Conservation (phyloP, 2,329 filamentous ascomycete species). For the Talaromyces funiculosus region DNA sequence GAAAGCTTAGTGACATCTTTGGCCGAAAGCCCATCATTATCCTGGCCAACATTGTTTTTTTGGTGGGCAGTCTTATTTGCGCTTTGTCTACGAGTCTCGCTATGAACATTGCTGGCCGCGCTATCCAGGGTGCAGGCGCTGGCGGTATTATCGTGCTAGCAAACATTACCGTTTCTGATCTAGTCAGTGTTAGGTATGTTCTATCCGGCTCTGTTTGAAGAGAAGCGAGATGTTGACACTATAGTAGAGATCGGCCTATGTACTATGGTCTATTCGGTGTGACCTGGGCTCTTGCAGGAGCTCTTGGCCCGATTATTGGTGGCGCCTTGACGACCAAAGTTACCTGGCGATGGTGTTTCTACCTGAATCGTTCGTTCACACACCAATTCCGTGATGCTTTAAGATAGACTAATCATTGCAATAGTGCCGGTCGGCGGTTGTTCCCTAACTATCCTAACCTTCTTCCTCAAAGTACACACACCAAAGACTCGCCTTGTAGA, state of each 20-base stretch:
- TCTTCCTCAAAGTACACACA: constrained; percentile 58
- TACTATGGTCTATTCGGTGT: constrained; percentile 59
- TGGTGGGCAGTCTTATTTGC: constrained; percentile 57
- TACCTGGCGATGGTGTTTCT: constrained; percentile 57
- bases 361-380: constrained; percentile 48
- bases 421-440: constrained; percentile 54
- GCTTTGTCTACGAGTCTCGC: constrained; percentile 53
- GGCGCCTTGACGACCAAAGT: constrained; percentile 56
- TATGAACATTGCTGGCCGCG: constrained; percentile 58
- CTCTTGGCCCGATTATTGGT: constrained; percentile 57
- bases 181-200: constrained; percentile 54
- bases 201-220: not conserved
- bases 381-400: too few relatives aligned
- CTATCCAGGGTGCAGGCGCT: constrained; percentile 58
- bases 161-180: constrained; percentile 59
- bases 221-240: not conserved
- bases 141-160: constrained; percentile 60
- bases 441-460: constrained; percentile 53
- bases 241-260: constrained; percentile 47
- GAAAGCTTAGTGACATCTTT: constrained; percentile 62
- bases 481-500: constrained; percentile 54
- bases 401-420: constrained; percentile 8
- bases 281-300: constrained; percentile 57
- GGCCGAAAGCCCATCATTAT: constrained; percentile 60
- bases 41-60: constrained; percentile 56